phyloP scores from a whole-genome alignment of 2,329 filamentous ascomycete species.

The Tolypocladium album region DNA sequence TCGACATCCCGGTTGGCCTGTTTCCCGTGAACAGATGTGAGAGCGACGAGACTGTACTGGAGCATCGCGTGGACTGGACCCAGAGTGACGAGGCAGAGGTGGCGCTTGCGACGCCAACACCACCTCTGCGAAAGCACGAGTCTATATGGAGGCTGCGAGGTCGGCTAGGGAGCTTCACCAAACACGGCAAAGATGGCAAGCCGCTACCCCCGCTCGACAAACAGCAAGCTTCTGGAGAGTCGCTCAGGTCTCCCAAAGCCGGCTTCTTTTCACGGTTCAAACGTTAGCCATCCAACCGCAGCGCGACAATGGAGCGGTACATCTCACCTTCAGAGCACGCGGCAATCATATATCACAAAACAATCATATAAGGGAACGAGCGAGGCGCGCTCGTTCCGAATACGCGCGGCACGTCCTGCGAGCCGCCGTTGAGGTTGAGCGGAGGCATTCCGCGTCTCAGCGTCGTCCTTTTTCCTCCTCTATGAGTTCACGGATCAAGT shows the following conservation, averaged over 20 bases:
- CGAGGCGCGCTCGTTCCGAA: neutral
- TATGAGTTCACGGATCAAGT: conserved; percentile 38
- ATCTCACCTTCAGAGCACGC: neutral
- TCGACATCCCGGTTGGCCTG: neutral
- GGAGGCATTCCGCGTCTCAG: neutral
- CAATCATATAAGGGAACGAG: neutral
- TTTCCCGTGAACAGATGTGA: neutral
- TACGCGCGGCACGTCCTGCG: neutral
- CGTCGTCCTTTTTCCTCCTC: conserved; percentile 28
- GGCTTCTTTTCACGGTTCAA: conserved; percentile 35
- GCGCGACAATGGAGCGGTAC: no score
- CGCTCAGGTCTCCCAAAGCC: conserved; percentile 21
- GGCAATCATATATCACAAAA: neutral
- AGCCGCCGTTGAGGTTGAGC: neutral
- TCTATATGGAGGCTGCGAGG: conserved; percentile 39
- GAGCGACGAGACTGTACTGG: conserved; percentile 1
- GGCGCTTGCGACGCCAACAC: conserved; percentile 6
- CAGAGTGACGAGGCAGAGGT: conserved; percentile 38
- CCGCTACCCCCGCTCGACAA: conserved; percentile 4
- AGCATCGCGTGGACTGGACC: conserved; percentile 45
- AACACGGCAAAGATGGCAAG: conserved; percentile 16
- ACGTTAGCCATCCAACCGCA: conserved; percentile 15
- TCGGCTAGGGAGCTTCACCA: conserved; percentile 24
- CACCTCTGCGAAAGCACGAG: conserved; percentile 31
- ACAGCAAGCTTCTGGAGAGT: conserved; percentile 5